Percentiles rank a stretch among this genome's conserved stretches.
Evolutionary conservation across 2,329 filamentous ascomycete species (phyloP).

Genomic region (Cladophialophora chaetospira): DNA sequence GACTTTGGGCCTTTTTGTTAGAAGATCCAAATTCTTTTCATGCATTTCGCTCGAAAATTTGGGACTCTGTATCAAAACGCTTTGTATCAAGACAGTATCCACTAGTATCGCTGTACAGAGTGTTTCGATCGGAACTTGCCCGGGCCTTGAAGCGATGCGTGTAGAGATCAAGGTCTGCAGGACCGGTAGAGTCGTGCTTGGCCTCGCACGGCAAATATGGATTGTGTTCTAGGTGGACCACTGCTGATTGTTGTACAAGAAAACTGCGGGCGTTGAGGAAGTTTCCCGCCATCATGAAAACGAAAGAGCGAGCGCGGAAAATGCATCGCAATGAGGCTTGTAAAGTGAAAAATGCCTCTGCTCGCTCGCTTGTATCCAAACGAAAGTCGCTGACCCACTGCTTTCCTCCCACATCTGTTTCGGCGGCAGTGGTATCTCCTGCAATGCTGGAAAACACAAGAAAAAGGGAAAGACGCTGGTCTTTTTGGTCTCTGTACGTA

Average conservation of each 20-base stretch:
- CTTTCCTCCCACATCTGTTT: slow-evolving; percentile 3
- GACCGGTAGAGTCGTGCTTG: not conserved
- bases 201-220: slow-evolving; percentile 13
- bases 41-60: slow-evolving; percentile 4
- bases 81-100: slow-evolving; percentile 26
- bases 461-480: slow-evolving; percentile 14
- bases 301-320: not conserved
- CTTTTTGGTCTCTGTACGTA: slow-evolving; percentile 17
- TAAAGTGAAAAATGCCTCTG: not conserved
- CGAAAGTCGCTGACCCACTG: not conserved
- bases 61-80: slow-evolving; percentile 19
- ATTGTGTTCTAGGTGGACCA: slow-evolving; percentile 18
- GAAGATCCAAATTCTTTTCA: not conserved
- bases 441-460: slow-evolving; percentile 7
- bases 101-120: slow-evolving; percentile 17
- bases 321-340: not conserved
- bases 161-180: slow-evolving; percentile 11
- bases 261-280: not conserved
- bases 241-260: slow-evolving; percentile 15
- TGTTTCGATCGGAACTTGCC: slow-evolving; percentile 13
- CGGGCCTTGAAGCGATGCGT: slow-evolving; percentile 11
- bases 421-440: not conserved
- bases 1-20: not conserved
- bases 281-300: not conserved
- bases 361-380: slow-evolving; percentile 5